Evolutionary conservation across 2,329 filamentous ascomycete species (phyloP), one percentile per base, ranked within the genome.

Genomic region (Penicillium sp.): DNA sequence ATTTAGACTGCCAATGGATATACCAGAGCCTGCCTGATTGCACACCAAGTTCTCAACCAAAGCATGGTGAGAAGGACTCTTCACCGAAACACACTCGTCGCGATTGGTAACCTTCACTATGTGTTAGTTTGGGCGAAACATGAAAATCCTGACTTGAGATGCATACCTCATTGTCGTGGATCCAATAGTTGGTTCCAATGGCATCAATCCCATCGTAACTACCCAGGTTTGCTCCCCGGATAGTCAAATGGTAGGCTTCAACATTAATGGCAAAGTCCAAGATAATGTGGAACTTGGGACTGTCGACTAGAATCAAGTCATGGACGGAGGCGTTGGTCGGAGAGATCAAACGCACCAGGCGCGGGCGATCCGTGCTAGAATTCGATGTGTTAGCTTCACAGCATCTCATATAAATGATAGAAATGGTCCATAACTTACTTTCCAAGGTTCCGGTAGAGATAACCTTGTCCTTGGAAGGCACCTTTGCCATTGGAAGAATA

Each of bases 31-130:
- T 6, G 67, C 68, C 23, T 74, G 73, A 43, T 76, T 77, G 56
- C 73, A 76, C 19, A 71, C 67, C 2, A 75, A 53, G 39, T 76
- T 70, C 27, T 75, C 71, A 5, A 76, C 66, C 4, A 77, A 57
- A 6, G 69, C 67, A 43, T 75, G 66, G 41, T 75, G 66, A 0
- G 70, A 73, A 4, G 74, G 74, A n/a, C 64, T 69, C 53, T 76
- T 76, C 1, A 77, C 66, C 9, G 70, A 73, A 21, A 77, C 69
- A 45, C 73, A 77, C 52, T 75, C 74, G 49, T 76, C 74, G 3
- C 73, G 61, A 56, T 76, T 76, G 0, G 74, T 76, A 2, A 73
- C 68, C 66, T 71, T 38, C 6, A 21, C 1, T 6, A 29, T 47
- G 8, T 4, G 12, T 42, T 17, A 42, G 39, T 17, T 42, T 7